A percentile compares a stretch with the other conserved stretches of the same genome.
These are phyloP conservation scores for Pseudogymnoascus sp. DNA, from an alignment of 2,329 filamentous ascomycete species.

Conservation along the genomic window DNA sequence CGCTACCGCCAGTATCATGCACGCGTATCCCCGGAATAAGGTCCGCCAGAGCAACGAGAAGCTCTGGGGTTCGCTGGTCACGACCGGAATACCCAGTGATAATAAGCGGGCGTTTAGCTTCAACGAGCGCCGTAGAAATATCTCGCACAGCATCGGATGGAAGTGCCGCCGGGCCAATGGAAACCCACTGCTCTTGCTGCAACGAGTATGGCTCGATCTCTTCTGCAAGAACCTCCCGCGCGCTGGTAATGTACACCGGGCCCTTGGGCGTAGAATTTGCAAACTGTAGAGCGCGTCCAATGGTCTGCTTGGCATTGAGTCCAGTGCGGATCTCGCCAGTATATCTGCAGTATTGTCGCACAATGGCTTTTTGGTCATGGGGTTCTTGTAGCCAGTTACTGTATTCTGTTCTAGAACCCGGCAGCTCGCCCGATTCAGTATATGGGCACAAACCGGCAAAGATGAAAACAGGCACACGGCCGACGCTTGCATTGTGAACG, in stretches of 20 bases:
- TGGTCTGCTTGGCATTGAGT: conserved; percentile 80
- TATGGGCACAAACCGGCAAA: conserved; percentile 73
- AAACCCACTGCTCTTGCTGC: conserved; percentile 57
- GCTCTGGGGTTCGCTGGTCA: conserved; percentile 26
- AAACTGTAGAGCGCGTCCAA: conserved; percentile 77
- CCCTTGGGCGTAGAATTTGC: conserved; percentile 69
- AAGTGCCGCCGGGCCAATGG: conserved; percentile 15
- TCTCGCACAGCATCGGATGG: conserved; percentile 34
- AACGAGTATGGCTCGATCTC: conserved; percentile 68
- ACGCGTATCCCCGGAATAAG: conserved; percentile 41
- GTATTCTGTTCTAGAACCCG: conserved; percentile 71
- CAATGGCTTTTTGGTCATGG: conserved; percentile 71
- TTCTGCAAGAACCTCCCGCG: conserved; percentile 77
- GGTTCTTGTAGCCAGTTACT: conserved; percentile 85
- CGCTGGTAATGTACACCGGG: conserved; percentile 71
- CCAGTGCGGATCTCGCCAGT: conserved; percentile 75
- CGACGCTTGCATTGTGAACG: conserved; percentile 70
- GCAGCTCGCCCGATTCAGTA: conserved; percentile 69
- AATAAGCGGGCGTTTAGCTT: conserved; percentile 40
- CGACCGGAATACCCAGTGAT: conserved; percentile 45
- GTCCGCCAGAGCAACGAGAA: conserved; percentile 40
- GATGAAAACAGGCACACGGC: conserved; percentile 66
- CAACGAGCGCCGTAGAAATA: conserved; percentile 36
- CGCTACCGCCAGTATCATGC: conserved; percentile 43
- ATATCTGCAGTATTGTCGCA: conserved; percentile 81